phyloP scores from a whole-genome alignment of 2,329 filamentous ascomycete genomes.

The Dactylellina parvicollis region DNA sequence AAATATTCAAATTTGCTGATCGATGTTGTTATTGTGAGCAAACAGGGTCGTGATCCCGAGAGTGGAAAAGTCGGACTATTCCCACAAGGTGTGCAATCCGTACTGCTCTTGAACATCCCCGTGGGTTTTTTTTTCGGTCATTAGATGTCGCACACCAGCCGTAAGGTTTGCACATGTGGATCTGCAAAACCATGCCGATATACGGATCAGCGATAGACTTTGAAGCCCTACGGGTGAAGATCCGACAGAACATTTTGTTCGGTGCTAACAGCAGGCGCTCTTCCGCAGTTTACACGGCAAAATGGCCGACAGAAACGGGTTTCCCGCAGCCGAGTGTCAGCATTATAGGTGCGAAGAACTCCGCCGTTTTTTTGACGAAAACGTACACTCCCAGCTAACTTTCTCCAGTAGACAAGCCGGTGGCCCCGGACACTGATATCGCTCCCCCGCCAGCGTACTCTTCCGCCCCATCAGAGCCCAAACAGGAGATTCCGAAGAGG shows the following conservation, averaged over 20 bases:
- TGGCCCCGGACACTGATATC: constrained; percentile 40
- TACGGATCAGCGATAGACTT: constrained; percentile 51
- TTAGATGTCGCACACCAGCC: constrained; percentile 21
- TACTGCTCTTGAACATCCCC: constrained; percentile 57
- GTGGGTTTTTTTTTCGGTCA: constrained; percentile 52
- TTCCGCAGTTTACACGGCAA: constrained; percentile 46
- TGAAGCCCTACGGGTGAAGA: constrained; percentile 47
- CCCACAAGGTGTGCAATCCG: constrained; percentile 74
- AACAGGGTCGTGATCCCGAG: constrained; percentile 72
- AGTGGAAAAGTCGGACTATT: constrained; percentile 82
- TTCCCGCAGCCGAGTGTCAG: constrained; percentile 8
- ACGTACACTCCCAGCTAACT: constrained; percentile 17
- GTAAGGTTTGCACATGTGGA: constrained; percentile 3
- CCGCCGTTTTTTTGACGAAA: background rate
- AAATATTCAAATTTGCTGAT: constrained; percentile 46
- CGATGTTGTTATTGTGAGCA: constrained; percentile 30
- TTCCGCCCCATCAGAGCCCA: constrained; percentile 40
- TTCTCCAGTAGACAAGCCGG: constrained; percentile 23
- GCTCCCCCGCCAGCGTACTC: constrained; percentile 40
- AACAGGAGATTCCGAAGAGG: constrained; percentile 50
- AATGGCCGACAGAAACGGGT: constrained; percentile 36
- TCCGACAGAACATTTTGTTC: constrained; percentile 50
- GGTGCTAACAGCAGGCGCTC: constrained; percentile 43
- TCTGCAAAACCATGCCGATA: constrained; percentile 29
- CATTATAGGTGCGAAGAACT: constrained; percentile 27